Base-by-base conservation (phyloP, 176 grass and related monocot genomes). In the Thinopyrum elongatum region DNA sequence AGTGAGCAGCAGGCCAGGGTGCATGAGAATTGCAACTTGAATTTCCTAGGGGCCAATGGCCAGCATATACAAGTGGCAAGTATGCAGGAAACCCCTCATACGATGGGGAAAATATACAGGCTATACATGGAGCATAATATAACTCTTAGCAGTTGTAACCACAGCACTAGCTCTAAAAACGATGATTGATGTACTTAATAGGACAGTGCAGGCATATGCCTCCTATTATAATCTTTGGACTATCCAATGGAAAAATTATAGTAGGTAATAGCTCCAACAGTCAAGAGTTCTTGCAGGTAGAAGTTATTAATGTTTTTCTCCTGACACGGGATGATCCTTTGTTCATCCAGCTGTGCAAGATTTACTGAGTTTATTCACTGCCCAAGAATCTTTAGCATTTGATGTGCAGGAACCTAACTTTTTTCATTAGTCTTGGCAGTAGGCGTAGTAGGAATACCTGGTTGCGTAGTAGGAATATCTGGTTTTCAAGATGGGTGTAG, bases 261-360 rank as follows among this genome's bases (percentile, higher is more conserved):
- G 31, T 55, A 80, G 33, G 42, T 65, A 84, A 39, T 16, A 74
- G 17, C 26, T 13, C 76, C 27, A 10, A 38, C 19, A 31, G 19
- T 77, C 6, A 11, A 11, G 10, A 72, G 22, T 83, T 78, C 41
- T 22, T 51, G 10, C 8, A 74, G 28, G 22, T 81, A 38, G 21
- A 57, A 78, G 12, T 78, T 55, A 63, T 68, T 84, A 33, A 34
- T 85, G 39, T 29, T 76, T 15, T 85, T 76, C 62, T 76, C 51
- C 10, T 49, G 28, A 63, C 17, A n/a, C 15, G 51, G 28, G 61
- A 76, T 74, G 10, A 67, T 61, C 26, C 22, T 70, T 78, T 61
- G 60, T 67, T 81, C 12, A 19, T 30, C 44, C 22, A 36, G 8
- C 49, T 46, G 19, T 10, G 39, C 41, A 57, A 85, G 21, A 76